Base-by-base conservation (phyloP, 108 stramenopile genomes). In the Nitzschia sp. region DNA sequence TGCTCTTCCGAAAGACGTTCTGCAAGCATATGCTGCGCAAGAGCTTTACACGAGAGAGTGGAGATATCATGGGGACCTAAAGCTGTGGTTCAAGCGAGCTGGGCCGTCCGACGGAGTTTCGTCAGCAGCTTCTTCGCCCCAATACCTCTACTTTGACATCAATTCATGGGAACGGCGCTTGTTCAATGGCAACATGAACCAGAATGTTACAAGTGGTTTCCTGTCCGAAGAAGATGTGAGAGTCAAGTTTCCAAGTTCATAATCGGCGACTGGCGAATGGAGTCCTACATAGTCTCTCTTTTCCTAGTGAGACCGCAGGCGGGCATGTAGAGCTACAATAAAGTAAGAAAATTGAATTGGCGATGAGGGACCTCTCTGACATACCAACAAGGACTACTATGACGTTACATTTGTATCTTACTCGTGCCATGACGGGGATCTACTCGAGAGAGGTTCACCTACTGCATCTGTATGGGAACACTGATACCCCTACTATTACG, bases 1-100 rank as follows among this genome's bases (percentile, higher is more conserved):
- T 65, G 95, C 91, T 44, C 73, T 99, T 64, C 98, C 98, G 57
- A 93, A 90, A 80, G 98, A 99, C 67, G 92, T 89, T 3, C 79
- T 97, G 55, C 98, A 99, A 81, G 96, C 97, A 8, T 96, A 94
- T 58, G 89, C 96, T 44, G 98, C 98, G n/a, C 95, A 97, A 69
- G 98, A 99, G 76, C 86, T 99, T 31, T 98, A 99, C 85, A 80
- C 83, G 45, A 83, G 97, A 55, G 96, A 98, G 44, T 99, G 98
- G 98, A 89, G 92, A 71, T 99, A 95, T 79, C 97, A 99, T 63
- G 85, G 68, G 8, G 98, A 98, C 58, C 84, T 94, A 46, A 96
- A 97, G 77, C 84, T 97, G 52, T 99, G 98, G 98, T 95, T 95
- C 82, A 95, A 91, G 80, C 66, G 85, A 66, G 88, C 88, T 50